A percentile compares a stretch with the other conserved stretches of the same genome.
These are phyloP conservation scores for Agrocybe chaxingu DNA, from an alignment of 768 basidiomycete genomes.

Conservation along the genomic window DNA sequence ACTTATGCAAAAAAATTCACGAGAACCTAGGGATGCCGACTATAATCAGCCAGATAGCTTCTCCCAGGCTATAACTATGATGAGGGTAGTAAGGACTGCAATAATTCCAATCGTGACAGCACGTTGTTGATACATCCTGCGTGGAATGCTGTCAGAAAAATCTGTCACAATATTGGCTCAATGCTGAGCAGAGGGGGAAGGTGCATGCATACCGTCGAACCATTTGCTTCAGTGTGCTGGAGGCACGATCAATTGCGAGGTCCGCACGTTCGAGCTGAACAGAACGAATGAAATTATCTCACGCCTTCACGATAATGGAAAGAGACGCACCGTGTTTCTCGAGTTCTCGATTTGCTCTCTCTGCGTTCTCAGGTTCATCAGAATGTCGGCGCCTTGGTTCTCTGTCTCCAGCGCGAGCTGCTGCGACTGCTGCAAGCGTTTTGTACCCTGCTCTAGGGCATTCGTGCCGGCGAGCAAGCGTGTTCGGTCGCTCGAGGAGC, in stretches of 20 bases:
- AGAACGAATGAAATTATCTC: conserved; percentile 2
- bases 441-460: conserved; percentile 78
- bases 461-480: conserved; percentile 77
- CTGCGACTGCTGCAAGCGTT: conserved; percentile 86
- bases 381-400: conserved; percentile 89
- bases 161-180: conserved; percentile 23
- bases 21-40: neutral
- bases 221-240: conserved; percentile 93
- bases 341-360: conserved; percentile 94
- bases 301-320: neutral
- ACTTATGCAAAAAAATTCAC: neutral
- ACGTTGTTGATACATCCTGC: conserved; percentile 96
- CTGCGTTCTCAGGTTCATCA: conserved; percentile 80
- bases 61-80: conserved; percentile 76
- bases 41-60: conserved; percentile 47
- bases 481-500: conserved; percentile 65
- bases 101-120: conserved; percentile 87
- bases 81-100: conserved; percentile 77
- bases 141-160: conserved; percentile 26
- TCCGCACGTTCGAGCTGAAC: conserved; percentile 81
- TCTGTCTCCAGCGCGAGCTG: conserved; percentile 95
- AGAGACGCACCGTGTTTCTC: conserved; percentile 69
- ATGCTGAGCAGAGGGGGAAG: conserved; percentile 1
- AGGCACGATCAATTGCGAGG: conserved; percentile 84
- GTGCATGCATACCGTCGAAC: conserved; percentile 71